A percentile compares a stretch with the other conserved stretches of the same genome.
phyloP scores from a whole-genome alignment of 139 green algal genomes.

The Chlorella sp. region DNA sequence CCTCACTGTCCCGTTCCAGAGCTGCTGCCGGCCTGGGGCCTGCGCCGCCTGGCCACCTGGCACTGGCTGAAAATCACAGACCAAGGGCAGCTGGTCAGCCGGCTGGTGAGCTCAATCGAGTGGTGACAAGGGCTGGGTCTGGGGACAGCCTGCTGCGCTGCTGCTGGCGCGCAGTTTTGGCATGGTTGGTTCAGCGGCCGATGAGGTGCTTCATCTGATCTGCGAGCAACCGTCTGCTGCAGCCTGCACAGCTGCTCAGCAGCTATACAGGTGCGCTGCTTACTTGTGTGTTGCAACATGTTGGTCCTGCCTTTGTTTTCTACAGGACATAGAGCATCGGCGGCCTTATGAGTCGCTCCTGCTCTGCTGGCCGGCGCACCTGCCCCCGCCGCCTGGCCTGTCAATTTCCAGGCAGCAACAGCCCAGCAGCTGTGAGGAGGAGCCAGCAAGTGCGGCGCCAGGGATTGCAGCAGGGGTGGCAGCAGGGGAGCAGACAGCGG shows the following conservation, averaged over 20 bases:
- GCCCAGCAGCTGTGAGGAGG: not conserved
- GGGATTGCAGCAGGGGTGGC: not conserved
- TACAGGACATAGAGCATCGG: slow-evolving; percentile 60
- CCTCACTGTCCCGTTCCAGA: slow-evolving; percentile 34
- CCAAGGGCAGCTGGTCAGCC: slow-evolving; percentile 47
- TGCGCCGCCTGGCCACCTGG: slow-evolving; percentile 75
- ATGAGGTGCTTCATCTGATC: too few relatives aligned
- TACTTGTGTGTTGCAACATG: too few relatives aligned
- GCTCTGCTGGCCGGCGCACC: slow-evolving; percentile 25
- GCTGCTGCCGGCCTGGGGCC: slow-evolving; percentile 79
- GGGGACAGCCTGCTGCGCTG: too few relatives aligned
- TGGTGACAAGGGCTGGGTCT: too few relatives aligned
- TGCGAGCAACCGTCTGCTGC: too few relatives aligned
- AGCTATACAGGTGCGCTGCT: too few relatives aligned
- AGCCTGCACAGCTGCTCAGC: too few relatives aligned
- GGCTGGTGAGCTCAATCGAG: slow-evolving; percentile 57
- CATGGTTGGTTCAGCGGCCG: too few relatives aligned
- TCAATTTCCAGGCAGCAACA: not conserved
- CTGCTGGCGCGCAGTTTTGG: too few relatives aligned
- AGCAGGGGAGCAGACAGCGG: not conserved
- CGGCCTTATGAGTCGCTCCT: slow-evolving; percentile 80
- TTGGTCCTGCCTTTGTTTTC: not conserved
- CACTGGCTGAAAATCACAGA: slow-evolving; percentile 78
- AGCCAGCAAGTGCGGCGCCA: not conserved
- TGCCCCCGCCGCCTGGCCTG: not conserved